phyloP scores from a whole-genome alignment of 2,329 filamentous ascomycete genomes.

The Sporothrix curviconia region DNA sequence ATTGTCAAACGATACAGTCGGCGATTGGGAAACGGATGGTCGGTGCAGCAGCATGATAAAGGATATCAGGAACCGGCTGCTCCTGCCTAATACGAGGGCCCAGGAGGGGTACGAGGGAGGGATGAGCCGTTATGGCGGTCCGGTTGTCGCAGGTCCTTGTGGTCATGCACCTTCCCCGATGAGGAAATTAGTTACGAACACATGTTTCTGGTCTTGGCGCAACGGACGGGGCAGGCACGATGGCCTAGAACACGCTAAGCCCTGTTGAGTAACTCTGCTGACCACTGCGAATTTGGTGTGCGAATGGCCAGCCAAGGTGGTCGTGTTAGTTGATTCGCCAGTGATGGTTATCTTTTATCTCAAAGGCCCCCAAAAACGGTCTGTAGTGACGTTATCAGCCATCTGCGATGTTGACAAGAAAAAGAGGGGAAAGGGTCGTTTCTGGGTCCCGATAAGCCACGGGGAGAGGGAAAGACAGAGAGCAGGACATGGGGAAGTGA shows the following conservation, averaged over 20 bases:
- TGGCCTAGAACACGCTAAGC: background rate
- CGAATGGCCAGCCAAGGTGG: background rate
- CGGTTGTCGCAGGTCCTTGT: background rate
- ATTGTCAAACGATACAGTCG: no score
- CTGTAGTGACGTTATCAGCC: conserved; percentile 4
- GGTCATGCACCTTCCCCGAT: background rate
- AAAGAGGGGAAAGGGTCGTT: background rate
- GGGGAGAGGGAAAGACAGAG: background rate
- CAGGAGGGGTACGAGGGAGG: no score
- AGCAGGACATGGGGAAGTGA: background rate
- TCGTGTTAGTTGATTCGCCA: conserved; percentile 6
- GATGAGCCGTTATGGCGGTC: no score
- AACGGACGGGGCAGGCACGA: background rate
- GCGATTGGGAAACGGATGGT: no score
- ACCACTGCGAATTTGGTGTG: background rate
- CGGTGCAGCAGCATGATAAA: no score
- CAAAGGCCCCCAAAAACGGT: background rate
- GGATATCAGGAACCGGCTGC: no score
- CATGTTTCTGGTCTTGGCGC: background rate
- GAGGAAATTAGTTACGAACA: conserved; percentile 6
- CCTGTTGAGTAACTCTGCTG: background rate
- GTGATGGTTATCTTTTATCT: background rate
- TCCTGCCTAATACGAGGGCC: no score
- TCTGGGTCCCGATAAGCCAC: background rate
- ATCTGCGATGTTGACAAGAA: background rate